Conservation (phyloP, 1,284 basidiomycete species). For the Pulchroboletus neoregius region DNA sequence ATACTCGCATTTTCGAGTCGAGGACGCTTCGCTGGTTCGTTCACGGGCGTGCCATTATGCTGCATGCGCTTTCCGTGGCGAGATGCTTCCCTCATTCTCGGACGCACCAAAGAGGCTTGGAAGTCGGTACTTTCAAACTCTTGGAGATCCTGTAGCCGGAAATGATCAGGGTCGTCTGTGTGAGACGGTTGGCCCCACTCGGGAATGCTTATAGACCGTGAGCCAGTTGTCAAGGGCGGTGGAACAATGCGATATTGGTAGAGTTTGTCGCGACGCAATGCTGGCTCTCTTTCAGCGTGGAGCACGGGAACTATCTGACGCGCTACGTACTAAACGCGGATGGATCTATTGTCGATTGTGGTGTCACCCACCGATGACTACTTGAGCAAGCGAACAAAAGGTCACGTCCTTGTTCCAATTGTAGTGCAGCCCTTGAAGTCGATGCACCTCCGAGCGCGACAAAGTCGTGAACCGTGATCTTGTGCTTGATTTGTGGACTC, state of each 20-base stretch:
- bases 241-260: slow-evolving; percentile 26
- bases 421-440: slow-evolving; percentile 1
- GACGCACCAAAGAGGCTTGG: slow-evolving; percentile 1
- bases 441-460: background rate
- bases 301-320: background rate
- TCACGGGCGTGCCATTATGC: slow-evolving; percentile 8
- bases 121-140: slow-evolving; percentile 38
- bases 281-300: slow-evolving; percentile 19
- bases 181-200: slow-evolving; percentile 37
- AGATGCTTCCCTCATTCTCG: background rate
- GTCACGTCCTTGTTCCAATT: slow-evolving; percentile 20
- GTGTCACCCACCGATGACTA: slow-evolving; percentile 18
- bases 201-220: slow-evolving; percentile 20
- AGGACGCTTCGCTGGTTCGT: slow-evolving; percentile 17
- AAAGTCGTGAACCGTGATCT: slow-evolving; percentile 28
- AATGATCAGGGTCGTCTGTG: slow-evolving; percentile 33
- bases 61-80: slow-evolving; percentile 15
- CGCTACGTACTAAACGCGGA: slow-evolving; percentile 25
- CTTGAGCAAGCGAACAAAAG: slow-evolving; percentile 17
- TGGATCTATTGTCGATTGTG: slow-evolving; percentile 9
- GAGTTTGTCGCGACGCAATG: slow-evolving; percentile 12
- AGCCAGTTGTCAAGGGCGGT: slow-evolving; percentile 9
- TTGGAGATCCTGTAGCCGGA: slow-evolving; percentile 37
- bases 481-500: background rate
- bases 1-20: slow-evolving; percentile 19